Conservation (phyloP, 306 rosid genomes). For the Lablab purpureus region DNA sequence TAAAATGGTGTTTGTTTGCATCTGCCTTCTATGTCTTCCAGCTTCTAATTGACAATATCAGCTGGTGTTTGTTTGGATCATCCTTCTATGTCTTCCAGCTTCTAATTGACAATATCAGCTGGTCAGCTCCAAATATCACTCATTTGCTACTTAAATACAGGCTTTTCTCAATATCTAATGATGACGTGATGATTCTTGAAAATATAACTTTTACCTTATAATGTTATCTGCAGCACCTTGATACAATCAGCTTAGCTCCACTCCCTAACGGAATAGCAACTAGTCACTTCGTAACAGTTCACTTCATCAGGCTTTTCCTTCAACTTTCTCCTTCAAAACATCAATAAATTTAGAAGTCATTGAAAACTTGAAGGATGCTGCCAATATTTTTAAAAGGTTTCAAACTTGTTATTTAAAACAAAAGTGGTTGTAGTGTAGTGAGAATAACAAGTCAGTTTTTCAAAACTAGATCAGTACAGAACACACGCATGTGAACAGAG, state of each 20-base stretch:
- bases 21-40: too few relatives aligned
- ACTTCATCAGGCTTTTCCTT: constrained; percentile 83
- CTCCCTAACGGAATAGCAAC: constrained; percentile 90
- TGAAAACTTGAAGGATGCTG: too few relatives aligned
- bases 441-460: too few relatives aligned
- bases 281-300: constrained; percentile 91
- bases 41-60: too few relatives aligned
- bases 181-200: constrained; percentile 24
- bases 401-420: too few relatives aligned
- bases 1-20: constrained; percentile 24
- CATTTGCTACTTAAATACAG: constrained; percentile 94
- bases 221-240: constrained; percentile 76
- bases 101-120: constrained; percentile 85
- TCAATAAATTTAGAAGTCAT: too few relatives aligned
- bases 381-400: too few relatives aligned
- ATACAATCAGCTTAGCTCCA: constrained; percentile 79
- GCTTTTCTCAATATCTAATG: constrained; percentile 51
- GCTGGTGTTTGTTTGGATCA: too few relatives aligned
- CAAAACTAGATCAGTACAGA: too few relatives aligned
- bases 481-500: too few relatives aligned
- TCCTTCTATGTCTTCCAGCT: constrained; percentile 69
- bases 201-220: constrained; percentile 38
- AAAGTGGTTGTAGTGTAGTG: too few relatives aligned
- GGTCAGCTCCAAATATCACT: constrained; percentile 90
- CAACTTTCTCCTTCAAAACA: neutral